These are phyloP conservation scores for Malus fusca DNA, from an alignment of 306 rosid genomes.

Conservation along the genomic window DNA sequence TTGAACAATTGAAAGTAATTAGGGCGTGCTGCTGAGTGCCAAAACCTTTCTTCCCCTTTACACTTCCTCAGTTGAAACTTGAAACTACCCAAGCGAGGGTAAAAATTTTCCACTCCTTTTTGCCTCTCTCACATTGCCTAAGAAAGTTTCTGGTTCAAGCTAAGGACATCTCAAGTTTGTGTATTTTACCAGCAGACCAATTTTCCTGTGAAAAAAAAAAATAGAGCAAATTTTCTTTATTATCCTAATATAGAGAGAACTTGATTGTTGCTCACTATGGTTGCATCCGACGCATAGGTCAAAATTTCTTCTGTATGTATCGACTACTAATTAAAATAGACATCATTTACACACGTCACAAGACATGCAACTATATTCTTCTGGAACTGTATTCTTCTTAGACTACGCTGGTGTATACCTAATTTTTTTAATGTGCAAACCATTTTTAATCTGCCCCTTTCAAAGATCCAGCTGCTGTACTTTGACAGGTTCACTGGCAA, in stretches of 20 bases:
- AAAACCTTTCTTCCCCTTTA: neutral
- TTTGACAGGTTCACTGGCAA: slow-evolving; percentile 93
- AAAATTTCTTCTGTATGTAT: neutral
- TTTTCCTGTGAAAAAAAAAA: neutral
- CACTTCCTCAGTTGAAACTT: neutral
- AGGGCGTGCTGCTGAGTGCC: neutral
- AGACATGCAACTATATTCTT: neutral
- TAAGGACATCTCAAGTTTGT: neutral
- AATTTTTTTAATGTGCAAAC: neutral
- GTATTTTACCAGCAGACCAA: neutral
- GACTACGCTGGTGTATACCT: slow-evolving; percentile 6
- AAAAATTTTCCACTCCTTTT: neutral
- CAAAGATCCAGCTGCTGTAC: slow-evolving; percentile 11
- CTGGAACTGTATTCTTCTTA: neutral
- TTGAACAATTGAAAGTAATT: neutral
- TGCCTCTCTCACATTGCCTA: neutral
- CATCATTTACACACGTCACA: neutral
- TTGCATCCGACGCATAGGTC: neutral
- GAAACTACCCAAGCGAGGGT: neutral
- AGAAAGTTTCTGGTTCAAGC: neutral
- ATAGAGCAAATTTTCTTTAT: neutral
- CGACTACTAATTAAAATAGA: neutral
- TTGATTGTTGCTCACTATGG: neutral
- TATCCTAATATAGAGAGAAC: neutral
- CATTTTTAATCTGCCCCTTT: slow-evolving; percentile 18